Conservation (phyloP, 495 filamentous ascomycete species). For the Saxophila tyrrhenica region DNA sequence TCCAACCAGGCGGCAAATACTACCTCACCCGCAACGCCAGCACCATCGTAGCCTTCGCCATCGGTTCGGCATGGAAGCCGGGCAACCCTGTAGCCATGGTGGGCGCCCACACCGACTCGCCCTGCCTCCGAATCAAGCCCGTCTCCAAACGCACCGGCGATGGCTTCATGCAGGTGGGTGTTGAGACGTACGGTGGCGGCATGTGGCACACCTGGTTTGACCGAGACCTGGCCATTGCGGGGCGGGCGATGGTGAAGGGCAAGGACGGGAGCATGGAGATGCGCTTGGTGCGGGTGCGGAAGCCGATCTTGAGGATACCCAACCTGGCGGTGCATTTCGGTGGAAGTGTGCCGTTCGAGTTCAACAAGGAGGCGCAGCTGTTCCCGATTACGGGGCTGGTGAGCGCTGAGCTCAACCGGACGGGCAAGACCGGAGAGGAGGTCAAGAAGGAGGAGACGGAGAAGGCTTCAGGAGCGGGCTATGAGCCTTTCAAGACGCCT, state of each 20-base stretch:
- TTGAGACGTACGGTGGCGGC: constrained; percentile 93
- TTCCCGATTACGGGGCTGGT: constrained; percentile 86
- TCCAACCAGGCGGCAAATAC: constrained; percentile 86
- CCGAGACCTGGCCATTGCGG: constrained; percentile 83
- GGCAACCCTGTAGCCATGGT: constrained; percentile 93
- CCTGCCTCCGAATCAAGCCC: constrained; percentile 81
- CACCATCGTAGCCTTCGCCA: constrained; percentile 86
- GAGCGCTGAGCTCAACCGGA: constrained; percentile 74
- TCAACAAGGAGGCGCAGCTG: constrained; percentile 94
- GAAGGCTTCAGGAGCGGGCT: constrained; percentile 23
- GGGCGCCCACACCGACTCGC: constrained; percentile 93
- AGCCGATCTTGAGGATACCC: constrained; percentile 82
- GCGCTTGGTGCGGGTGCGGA: constrained; percentile 81
- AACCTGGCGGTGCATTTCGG: constrained; percentile 90
- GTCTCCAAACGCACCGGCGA: constrained; percentile 76
- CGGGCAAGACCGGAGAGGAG: constrained; percentile 34
- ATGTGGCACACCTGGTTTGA: constrained; percentile 86
- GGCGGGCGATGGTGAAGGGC: constrained; percentile 70
- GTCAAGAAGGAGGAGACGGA: constrained; percentile 37
- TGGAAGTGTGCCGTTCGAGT: constrained; percentile 68
- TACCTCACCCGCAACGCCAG: constrained; percentile 91
- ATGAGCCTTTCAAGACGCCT: constrained; percentile 61
- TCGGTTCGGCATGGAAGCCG: constrained; percentile 85
- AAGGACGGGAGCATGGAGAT: constrained; percentile 64
- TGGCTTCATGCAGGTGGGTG: constrained; percentile 91